A percentile compares a stretch with the other conserved stretches of the same genome.
These are phyloP conservation scores for Penicillium corylophilum DNA, from an alignment of 2,329 filamentous ascomycete species.

Conservation along the genomic window DNA sequence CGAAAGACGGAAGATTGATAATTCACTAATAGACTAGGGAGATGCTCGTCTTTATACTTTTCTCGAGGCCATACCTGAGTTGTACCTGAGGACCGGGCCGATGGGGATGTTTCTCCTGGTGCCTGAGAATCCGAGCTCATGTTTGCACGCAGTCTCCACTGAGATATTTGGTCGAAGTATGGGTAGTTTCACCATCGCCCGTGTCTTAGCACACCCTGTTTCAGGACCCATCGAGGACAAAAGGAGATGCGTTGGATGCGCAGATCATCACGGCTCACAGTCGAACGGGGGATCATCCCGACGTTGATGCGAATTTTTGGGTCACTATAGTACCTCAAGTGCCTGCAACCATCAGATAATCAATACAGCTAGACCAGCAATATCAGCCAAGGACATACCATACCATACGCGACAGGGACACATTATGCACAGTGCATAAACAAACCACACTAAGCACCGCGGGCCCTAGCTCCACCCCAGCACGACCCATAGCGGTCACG, in stretches of 20 bases:
- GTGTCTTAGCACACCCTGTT: not conserved
- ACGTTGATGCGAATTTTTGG: not conserved
- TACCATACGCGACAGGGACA: not conserved
- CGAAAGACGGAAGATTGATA: constrained; percentile 9
- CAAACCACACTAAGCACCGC: not conserved
- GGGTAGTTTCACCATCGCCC: not conserved
- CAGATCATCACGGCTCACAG: not conserved
- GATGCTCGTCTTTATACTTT: not conserved
- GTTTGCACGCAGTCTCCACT: not conserved
- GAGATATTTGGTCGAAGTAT: not conserved
- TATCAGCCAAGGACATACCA: not conserved
- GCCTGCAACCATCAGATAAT: not conserved
- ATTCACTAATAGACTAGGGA: not conserved
- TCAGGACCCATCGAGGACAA: not conserved
- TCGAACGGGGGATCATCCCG: not conserved
- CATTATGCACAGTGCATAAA: not conserved
- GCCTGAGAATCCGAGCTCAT: not conserved
- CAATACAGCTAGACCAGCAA: not conserved
- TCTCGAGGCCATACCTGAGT: not conserved
- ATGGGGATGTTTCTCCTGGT: not conserved
- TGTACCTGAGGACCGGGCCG: not conserved
- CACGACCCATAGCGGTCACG: not conserved
- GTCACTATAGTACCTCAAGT: not conserved
- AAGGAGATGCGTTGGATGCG: not conserved
- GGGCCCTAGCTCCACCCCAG: not conserved